These are phyloP conservation scores for Malbranchea zuffiana DNA, from an alignment of 2,329 filamentous ascomycete genomes.

Conservation along the genomic window DNA sequence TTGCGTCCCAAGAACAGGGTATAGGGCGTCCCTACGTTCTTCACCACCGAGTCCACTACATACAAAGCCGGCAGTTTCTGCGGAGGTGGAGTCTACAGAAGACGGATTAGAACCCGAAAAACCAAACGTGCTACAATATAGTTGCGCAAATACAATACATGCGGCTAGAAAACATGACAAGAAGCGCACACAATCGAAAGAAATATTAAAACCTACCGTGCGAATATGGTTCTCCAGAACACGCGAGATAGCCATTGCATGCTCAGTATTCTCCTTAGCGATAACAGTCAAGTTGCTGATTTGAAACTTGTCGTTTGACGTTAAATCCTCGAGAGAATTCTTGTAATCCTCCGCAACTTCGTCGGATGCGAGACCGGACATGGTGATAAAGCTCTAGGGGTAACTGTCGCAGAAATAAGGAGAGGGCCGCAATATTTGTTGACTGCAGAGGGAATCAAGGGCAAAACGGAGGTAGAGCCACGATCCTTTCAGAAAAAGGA, in stretches of 20 bases:
- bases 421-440: background rate
- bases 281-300: constrained; percentile 97
- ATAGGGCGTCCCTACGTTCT: constrained; percentile 96
- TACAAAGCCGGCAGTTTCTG: constrained; percentile 95
- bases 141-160: background rate
- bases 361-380: constrained; percentile 55
- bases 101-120: constrained; percentile 24
- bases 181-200: constrained; percentile 2
- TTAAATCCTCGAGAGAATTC: constrained; percentile 82
- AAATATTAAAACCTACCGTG: constrained; percentile 56
- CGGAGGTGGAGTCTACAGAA: constrained; percentile 62
- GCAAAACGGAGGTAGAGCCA: background rate
- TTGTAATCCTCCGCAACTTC: constrained; percentile 94
- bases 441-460: background rate
- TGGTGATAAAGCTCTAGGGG: constrained; percentile 33
- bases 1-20: constrained; percentile 88
- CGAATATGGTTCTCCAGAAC: constrained; percentile 88
- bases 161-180: constrained; percentile 16
- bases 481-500: background rate
- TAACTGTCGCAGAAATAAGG: no score
- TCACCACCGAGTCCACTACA: constrained; percentile 94
- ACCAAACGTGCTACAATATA: constrained; percentile 7
- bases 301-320: constrained; percentile 81
- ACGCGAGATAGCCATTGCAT: constrained; percentile 84
- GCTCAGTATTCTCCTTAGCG: constrained; percentile 91